These are phyloP conservation scores for Aspergillus cristatus DNA, from an alignment of 495 filamentous ascomycete species.

Conservation along the genomic window DNA sequence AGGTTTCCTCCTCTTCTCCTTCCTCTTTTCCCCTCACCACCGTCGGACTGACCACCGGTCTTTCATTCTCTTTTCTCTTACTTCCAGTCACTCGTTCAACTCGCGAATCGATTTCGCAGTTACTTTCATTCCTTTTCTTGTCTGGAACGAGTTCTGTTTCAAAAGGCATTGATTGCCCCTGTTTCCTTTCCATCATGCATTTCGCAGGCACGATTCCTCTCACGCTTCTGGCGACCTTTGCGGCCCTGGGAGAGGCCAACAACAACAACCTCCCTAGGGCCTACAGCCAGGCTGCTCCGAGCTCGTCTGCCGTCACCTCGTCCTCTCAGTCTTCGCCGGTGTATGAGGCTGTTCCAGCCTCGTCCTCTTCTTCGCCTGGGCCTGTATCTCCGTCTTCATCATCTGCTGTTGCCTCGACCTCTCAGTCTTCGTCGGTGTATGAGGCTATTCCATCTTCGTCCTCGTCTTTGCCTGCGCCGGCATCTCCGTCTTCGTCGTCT, in stretches of 20 bases:
- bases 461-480: too few species aligned
- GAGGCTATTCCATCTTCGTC: background rate
- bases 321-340: too few species aligned
- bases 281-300: constrained; percentile 6
- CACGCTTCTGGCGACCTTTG: constrained; percentile 40
- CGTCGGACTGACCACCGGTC: constrained; percentile 13
- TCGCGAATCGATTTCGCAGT: constrained; percentile 43
- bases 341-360: too few species aligned
- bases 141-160: constrained; percentile 1
- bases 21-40: constrained; percentile 13
- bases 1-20: constrained; percentile 10
- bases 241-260: constrained; percentile 31
- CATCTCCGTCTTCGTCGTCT: too few species aligned
- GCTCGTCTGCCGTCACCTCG: constrained; percentile 8
- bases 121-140: constrained; percentile 12
- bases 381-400: background rate
- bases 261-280: constrained; percentile 19
- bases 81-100: constrained; percentile 34
- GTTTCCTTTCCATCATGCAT: constrained; percentile 21
- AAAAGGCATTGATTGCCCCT: constrained; percentile 21
- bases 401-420: background rate
- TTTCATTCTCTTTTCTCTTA: constrained; percentile 21
- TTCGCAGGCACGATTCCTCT: constrained; percentile 40
- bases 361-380: constrained; percentile 3
- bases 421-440: background rate